These are phyloP conservation scores for Citrullus mucosospermus DNA, from an alignment of 306 rosid genomes.

Conservation along the genomic window DNA sequence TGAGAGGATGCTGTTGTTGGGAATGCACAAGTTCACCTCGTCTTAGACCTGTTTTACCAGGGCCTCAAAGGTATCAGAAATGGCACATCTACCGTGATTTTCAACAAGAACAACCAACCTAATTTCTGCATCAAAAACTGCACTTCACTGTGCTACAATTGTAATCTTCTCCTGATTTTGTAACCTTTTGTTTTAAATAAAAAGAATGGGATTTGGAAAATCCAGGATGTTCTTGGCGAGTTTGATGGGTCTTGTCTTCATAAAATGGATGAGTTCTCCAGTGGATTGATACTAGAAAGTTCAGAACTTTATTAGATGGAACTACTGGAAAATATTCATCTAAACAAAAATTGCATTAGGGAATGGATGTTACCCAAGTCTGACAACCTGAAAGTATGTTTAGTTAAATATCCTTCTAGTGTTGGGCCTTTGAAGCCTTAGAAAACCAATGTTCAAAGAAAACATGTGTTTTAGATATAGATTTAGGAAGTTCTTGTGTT, in stretches of 20 bases:
- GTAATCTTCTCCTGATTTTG: not conserved
- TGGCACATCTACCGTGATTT: slow-evolving; percentile 75
- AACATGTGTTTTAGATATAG: too few relatives aligned
- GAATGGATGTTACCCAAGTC: too few relatives aligned
- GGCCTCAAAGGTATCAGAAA: slow-evolving; percentile 52
- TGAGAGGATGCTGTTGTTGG: slow-evolving; percentile 67
- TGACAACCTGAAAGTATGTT: too few relatives aligned
- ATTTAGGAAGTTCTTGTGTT: too few relatives aligned
- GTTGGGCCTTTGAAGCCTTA: too few relatives aligned
- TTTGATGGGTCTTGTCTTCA: not conserved
- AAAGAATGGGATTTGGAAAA: not conserved
- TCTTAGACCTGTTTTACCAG: slow-evolving; percentile 63
- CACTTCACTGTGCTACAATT: not conserved
- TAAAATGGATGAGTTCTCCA: too few relatives aligned
- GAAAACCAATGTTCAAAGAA: too few relatives aligned
- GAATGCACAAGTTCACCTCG: slow-evolving; percentile 69
- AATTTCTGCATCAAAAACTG: not conserved
- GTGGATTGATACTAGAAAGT: too few relatives aligned
- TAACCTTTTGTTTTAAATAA: not conserved
- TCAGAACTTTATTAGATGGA: too few relatives aligned
- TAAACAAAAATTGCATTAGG: too few relatives aligned
- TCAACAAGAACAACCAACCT: slow-evolving; percentile 10
- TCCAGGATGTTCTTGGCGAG: not conserved
- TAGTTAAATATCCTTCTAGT: too few relatives aligned
- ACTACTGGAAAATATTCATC: too few relatives aligned